phyloP scores from a whole-genome alignment of 805 yeast genomes.

The Cyberlindnera americana region DNA sequence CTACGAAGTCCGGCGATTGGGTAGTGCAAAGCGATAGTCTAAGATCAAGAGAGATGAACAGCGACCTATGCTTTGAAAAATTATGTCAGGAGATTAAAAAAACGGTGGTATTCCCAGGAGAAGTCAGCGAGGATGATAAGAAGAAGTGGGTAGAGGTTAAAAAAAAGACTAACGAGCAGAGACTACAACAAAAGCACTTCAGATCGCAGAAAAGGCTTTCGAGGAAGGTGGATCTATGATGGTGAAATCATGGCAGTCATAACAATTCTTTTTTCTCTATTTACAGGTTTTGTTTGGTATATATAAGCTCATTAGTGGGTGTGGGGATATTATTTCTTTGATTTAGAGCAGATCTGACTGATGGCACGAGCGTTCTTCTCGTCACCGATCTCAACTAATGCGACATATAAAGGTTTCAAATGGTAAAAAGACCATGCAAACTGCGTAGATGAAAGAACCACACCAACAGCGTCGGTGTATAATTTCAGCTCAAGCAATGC shows the following conservation, averaged over 20 bases:
- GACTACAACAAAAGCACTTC: conserved; percentile 36
- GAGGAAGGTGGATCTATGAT: conserved; percentile 27
- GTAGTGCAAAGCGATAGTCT: conserved; percentile 61
- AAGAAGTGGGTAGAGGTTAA: conserved; percentile 47
- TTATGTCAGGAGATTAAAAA: conserved; percentile 49
- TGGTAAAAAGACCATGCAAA: conserved; percentile 63
- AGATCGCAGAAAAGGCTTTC: conserved; percentile 36
- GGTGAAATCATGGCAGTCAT: no score
- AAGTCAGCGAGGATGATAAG: conserved; percentile 41
- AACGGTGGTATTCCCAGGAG: conserved; percentile 44
- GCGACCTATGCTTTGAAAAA: conserved; percentile 56
- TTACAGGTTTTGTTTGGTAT: conserved; percentile 6
- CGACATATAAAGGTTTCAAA: conserved; percentile 38
- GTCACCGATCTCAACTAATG: conserved; percentile 44
- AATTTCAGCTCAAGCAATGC: conserved; percentile 52
- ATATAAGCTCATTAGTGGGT: conserved; percentile 5
- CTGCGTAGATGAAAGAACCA: conserved; percentile 63
- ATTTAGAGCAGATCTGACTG: conserved; percentile 27
- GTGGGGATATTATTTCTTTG: no score
- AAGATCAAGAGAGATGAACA: conserved; percentile 56
- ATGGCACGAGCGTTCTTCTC: conserved; percentile 29
- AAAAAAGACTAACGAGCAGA: conserved; percentile 30
- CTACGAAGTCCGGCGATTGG: conserved; percentile 45
- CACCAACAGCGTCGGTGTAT: conserved; percentile 64
- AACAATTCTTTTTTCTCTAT: not conserved